Base-by-base conservation (phyloP, 352 stramenopile genomes). In the Detonula confervacea region DNA sequence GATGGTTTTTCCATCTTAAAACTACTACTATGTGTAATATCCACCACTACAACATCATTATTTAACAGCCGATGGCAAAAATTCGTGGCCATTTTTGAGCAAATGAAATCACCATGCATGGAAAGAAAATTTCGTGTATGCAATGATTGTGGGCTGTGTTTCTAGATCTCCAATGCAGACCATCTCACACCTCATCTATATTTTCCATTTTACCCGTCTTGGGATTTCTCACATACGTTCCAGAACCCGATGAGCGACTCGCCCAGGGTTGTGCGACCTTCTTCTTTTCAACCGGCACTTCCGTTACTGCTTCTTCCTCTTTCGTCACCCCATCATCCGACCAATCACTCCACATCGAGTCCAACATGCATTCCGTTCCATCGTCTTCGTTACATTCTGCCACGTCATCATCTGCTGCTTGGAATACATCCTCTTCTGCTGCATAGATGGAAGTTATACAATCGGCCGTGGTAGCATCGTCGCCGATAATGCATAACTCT, bases 171-270 rank as follows among this genome's bases (percentile, higher is more conserved):
- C n/a, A n/a, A n/a, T n/a, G n/a, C n/a, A n/a, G n/a, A n/a, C n/a
- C n/a, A n/a, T n/a, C n/a, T n/a, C n/a, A n/a, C n/a, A n/a, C 79
- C 60, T 87, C 79, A 76, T 93, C 88, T 55, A 93, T 91, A 55
- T 92, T 93, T 67, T 60, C 46, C 73, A 93, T 83, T 81, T 91
- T 78, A 27, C 88, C 86, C 18, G 88, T 93, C 37, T 76, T 77
- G 24, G 88, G 88, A 84, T 93, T 81, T 61, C 86, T 75, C 0
- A 91, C 84, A 70, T 75, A 93, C 12, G 88, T 93, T 57, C 88
- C 88, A 12, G 78, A 90, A 18, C 57, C 57, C 30, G 84, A 91
- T n/a, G 81, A 88, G 57, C 88, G 46, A 4, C 86, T 92, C 30
- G 73, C 77, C 87, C 87, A 93, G 42, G 87, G 87, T 42, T 42